Conservation (phyloP, 1,139 yeast species). For the Hansenula lynferdii region DNA sequence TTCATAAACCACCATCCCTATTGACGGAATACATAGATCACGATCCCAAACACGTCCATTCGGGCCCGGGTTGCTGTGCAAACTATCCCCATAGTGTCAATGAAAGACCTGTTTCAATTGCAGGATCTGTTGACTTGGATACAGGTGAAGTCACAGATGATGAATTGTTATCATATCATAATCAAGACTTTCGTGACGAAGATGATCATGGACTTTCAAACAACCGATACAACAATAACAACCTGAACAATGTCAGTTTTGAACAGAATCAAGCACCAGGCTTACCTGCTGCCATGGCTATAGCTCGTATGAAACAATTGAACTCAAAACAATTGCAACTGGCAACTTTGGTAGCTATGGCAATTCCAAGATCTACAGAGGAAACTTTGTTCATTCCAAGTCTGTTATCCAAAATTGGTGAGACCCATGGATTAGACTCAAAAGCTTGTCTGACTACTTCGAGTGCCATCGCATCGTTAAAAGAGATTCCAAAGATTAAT, state of each 20-base stretch:
- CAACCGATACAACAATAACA: conserved; percentile 1
- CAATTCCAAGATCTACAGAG: conserved; percentile 73
- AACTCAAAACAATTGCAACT: conserved; percentile 43
- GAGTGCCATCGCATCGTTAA: conserved; percentile 61
- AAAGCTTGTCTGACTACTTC: conserved; percentile 66
- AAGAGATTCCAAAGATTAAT: conserved; percentile 35
- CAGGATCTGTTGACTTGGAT: conserved; percentile 48
- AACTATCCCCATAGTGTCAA: conserved; percentile 51
- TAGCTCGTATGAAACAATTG: conserved; percentile 42
- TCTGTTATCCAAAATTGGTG: conserved; percentile 60
- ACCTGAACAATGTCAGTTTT: conserved; percentile 29
- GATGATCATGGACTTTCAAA: background rate
- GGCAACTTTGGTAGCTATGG: conserved; percentile 64
- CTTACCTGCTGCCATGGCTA: conserved; percentile 59
- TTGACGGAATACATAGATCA: conserved; percentile 17
- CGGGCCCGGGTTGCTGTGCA: conserved; percentile 53
- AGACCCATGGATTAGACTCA: conserved; percentile 64
- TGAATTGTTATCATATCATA: conserved; percentile 27
- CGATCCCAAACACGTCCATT: conserved; percentile 39
- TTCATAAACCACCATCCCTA: conserved; percentile 2
- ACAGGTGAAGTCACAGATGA: conserved; percentile 45
- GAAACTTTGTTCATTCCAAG: conserved; percentile 74
- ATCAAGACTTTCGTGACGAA: conserved; percentile 6
- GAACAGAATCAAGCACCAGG: conserved; percentile 73
- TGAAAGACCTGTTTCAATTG: conserved; percentile 60